Conservation (phyloP, 73 alveolate species). For the Tetrahymena thermophila region DNA sequence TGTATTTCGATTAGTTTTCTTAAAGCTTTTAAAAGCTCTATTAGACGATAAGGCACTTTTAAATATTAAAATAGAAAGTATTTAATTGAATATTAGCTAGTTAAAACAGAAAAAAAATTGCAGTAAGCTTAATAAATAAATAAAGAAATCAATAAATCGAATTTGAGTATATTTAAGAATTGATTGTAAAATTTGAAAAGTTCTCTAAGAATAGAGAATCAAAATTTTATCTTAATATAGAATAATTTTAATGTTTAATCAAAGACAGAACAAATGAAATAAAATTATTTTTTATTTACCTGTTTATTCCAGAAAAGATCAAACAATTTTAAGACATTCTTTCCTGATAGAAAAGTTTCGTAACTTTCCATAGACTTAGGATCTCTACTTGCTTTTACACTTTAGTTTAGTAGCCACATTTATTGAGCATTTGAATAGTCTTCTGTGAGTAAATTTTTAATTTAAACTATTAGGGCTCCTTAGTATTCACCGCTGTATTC, state of each 20-base stretch:
- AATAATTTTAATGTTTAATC: too few species aligned
- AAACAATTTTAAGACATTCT: neutral
- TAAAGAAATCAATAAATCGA: too few species aligned
- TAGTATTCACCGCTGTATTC: neutral
- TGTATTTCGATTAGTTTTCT: neutral
- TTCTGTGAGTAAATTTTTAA: neutral
- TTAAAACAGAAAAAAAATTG: too few species aligned
- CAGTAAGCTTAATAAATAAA: neutral
- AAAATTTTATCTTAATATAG: too few species aligned
- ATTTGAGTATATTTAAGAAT: neutral
- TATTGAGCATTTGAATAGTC: neutral
- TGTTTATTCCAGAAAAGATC: neutral
- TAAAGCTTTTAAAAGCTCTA: neutral
- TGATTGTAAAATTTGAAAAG: neutral
- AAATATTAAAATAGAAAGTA: neutral
- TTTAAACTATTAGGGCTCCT: neutral
- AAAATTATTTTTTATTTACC: neutral
- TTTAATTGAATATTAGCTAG: too few species aligned
- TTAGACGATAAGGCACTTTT: neutral
- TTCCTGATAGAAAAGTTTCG: neutral
- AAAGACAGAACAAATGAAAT: neutral
- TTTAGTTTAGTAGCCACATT: neutral
- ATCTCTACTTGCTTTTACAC: neutral
- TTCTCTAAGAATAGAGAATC: neutral
- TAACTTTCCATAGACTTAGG: neutral